A percentile compares a stretch with the other conserved stretches of the same genome.
phyloP scores from a whole-genome alignment of 108 stramenopile species.

The Skeletonema tropicum region DNA sequence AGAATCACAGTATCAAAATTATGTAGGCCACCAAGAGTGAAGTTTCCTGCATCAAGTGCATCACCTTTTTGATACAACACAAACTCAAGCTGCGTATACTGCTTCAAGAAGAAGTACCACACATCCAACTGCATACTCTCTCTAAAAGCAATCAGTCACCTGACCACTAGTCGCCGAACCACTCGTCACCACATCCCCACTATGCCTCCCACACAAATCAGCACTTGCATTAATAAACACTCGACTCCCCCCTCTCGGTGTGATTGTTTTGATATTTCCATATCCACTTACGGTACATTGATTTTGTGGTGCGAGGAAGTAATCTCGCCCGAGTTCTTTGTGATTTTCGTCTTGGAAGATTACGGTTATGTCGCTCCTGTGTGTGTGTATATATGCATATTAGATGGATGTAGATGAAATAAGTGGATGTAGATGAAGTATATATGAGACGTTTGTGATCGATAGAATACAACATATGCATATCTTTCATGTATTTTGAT shows the following conservation, averaged over 20 bases:
- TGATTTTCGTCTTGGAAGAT: conserved; percentile 48
- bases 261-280: conserved; percentile 58
- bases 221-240: conserved; percentile 42
- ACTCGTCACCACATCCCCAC: conserved; percentile 20
- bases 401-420: too few relatives aligned
- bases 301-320: conserved; percentile 39
- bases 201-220: conserved; percentile 39
- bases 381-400: not conserved
- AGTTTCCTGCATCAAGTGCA: too few relatives aligned
- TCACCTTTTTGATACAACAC: not conserved
- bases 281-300: conserved; percentile 54
- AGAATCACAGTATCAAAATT: not conserved
- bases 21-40: too few relatives aligned
- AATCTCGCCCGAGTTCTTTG: conserved; percentile 51
- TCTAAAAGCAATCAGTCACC: conserved; percentile 55
- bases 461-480: not conserved
- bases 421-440: not conserved
- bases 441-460: not conserved
- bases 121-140: too few relatives aligned
- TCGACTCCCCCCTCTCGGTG: conserved; percentile 44
- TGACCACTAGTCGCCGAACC: conserved; percentile 39
- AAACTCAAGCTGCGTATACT: not conserved
- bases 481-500: not conserved
- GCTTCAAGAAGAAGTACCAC: too few relatives aligned
- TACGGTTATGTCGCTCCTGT: conserved; percentile 49